Base-by-base conservation (phyloP, 768 basidiomycete genomes). In the Boletus reticulatus region DNA sequence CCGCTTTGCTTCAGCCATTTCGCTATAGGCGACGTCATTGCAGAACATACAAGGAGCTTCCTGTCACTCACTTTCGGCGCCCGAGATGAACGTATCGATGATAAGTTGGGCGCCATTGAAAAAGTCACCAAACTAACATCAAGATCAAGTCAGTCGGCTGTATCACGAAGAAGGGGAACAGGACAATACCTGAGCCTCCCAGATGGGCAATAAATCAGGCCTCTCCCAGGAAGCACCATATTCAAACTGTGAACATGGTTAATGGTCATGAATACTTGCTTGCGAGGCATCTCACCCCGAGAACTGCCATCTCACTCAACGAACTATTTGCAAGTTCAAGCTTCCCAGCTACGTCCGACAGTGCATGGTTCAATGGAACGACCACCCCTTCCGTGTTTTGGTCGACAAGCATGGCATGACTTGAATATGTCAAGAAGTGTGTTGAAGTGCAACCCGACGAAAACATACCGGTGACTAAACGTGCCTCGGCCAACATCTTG, bases 1-100 rank as follows among this genome's bases (percentile, higher is more conserved):
- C 89, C 94, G 61, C 92, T 94, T 73, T 96, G 94, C 67, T 86
- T 90, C 45, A 92, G 72, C 94, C 94, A 97, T 76, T 97, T 97
- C 4, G 93, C 92, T 93, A 29, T 7, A 2, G 31, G 32, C 2
- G 19, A 12, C 4, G 34, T 52, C 42, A 50, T 24, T 12, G 29
- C 4, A 8, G 3, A 12, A 32, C 27, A 37, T 17, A 16, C 31
- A n/a, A 14, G 11, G 7, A 14, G 37, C 34, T 16, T 2, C 0
- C 22, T 0, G 8, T 14, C 1, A 72, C 87, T 54, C 62, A 92
- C 93, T 87, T 73, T 95, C 91, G 17, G 87, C 79, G 4, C 92
- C 93, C 2, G 88, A 79, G 36, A 97, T 77, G 67, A 90, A 96
- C 0, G 92, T 93, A 66, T 97, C 94, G 57, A 96, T 91, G 50